Conservation (phyloP, 192 early-diverging fungal genomes). For the Backusella sp. region DNA sequence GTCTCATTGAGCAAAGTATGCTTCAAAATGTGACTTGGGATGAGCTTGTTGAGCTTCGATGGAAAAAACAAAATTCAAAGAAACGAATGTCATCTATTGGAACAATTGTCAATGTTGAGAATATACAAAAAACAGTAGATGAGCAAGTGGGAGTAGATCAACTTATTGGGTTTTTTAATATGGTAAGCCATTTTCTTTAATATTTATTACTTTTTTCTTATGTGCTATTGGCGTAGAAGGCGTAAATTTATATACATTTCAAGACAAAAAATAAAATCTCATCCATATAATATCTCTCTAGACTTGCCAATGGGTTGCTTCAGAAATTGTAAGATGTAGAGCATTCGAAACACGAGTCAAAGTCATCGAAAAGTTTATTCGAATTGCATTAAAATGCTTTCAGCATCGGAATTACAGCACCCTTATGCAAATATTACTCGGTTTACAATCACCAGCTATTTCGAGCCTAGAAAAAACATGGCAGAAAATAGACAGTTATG, state of each 20-base stretch:
- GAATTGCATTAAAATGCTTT: constrained; percentile 62
- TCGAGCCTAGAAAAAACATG: constrained; percentile 54
- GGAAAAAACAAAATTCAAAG: constrained; percentile 25
- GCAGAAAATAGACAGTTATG: constrained; percentile 43
- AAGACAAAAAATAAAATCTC: neutral
- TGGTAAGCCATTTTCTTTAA: constrained; percentile 3
- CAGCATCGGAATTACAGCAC: constrained; percentile 60
- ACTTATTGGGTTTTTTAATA: constrained; percentile 29
- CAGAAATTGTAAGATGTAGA: constrained; percentile 49
- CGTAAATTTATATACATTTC: neutral
- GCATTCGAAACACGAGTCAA: constrained; percentile 45
- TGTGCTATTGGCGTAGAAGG: neutral
- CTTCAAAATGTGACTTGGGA: constrained; percentile 52
- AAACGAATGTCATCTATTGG: constrained; percentile 1
- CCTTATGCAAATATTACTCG: constrained; percentile 57
- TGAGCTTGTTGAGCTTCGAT: constrained; percentile 50
- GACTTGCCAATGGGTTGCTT: constrained; percentile 57
- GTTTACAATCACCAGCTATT: constrained; percentile 53
- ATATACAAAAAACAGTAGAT: constrained; percentile 10
- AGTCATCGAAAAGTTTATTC: constrained; percentile 63
- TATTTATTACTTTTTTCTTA: neutral
- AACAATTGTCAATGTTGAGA: neutral
- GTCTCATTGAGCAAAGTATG: constrained; percentile 49
- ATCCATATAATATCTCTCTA: neutral
- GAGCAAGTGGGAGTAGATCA: constrained; percentile 16